phyloP scores from a whole-genome alignment of 257 asterid species.

The Fraxinus anomala region DNA sequence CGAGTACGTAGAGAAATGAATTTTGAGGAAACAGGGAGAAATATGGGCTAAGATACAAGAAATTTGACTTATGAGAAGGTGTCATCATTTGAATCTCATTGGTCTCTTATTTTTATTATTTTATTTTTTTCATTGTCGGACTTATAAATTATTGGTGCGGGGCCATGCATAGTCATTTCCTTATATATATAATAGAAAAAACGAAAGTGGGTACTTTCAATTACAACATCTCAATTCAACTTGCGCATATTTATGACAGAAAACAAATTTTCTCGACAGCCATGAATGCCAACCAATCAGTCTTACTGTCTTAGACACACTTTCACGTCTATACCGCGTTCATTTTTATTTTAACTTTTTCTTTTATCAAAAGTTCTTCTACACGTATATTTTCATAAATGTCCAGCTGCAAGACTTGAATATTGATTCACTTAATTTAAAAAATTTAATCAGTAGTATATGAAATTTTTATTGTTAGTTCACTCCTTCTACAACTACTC shows the following conservation, averaged over 20 bases:
- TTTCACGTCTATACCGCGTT: not conserved
- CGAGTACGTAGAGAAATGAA: no score
- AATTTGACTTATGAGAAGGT: not conserved
- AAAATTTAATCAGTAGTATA: no score
- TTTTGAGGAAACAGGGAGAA: no score
- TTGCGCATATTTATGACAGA: not conserved
- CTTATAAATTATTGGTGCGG: constrained; percentile 32
- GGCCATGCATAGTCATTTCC: constrained; percentile 26
- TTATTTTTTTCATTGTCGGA: not conserved
- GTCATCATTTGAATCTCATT: not conserved
- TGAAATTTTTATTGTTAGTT: no score
- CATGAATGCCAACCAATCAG: not conserved
- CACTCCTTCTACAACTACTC: not conserved
- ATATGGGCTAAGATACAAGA: no score
- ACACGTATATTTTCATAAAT: not conserved
- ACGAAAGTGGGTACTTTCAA: constrained; percentile 12
- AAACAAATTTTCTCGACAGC: not conserved
- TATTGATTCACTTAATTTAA: no score
- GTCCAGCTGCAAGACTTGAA: no score
- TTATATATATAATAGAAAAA: not conserved
- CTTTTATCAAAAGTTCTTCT: not conserved
- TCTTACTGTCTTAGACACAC: not conserved
- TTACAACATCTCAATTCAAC: constrained; percentile 1
- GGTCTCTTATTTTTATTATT: not conserved
- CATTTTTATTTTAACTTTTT: no score